Base-by-base conservation (phyloP, 768 basidiomycete species). In the Rhodotorula taiwanensis region DNA sequence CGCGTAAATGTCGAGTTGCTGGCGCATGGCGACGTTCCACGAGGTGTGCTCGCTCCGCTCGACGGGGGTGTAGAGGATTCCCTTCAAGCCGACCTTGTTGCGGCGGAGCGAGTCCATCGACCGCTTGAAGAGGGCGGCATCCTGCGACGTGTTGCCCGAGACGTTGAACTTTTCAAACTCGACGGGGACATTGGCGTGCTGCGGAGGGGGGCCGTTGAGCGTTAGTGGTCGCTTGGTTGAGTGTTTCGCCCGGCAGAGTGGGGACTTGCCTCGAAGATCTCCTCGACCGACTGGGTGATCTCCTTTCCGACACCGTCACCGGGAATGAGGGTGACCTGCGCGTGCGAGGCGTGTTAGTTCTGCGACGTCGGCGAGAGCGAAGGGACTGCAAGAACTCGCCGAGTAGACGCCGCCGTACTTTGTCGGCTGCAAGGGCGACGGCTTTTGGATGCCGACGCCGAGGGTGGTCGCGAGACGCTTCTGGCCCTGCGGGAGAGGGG, bases 11-110 rank as follows among this genome's bases (percentile, higher is more conserved):
- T 99, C 95, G 68, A 99, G 87, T 75, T 94, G 89, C 76, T 98
- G 94, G 70, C 95, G 88, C 92, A 99, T 98, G 67, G 95, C 95
- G 62, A 99, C 95, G 76, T 99, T 99, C 95, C 95, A 99, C 63
- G 95, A 98, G 69, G 94, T 91, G 78, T 99, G 95, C 5, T 91
- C 93, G 25, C 85, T 85, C 77, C 89, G 87, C 56, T 94, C 97
- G 72, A 94, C 90, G 70, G 93, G 94, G 48, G 95, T 99, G 81
- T 93, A 97, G 70, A 99, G 87, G 73, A 98, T 99, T 72, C 95
- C 94, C 81, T 99, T 99, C 72, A 99, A 83, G 66, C 95, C 95
- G 56, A 99, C 95, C 75, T 89, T 84, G 82, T 98, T 98, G 70
- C 94, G 83, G 80, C 90, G 89, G 80, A 99, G 80, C 75, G 88